phyloP scores from a whole-genome alignment of 768 basidiomycete species.

The Galerina marginata region DNA sequence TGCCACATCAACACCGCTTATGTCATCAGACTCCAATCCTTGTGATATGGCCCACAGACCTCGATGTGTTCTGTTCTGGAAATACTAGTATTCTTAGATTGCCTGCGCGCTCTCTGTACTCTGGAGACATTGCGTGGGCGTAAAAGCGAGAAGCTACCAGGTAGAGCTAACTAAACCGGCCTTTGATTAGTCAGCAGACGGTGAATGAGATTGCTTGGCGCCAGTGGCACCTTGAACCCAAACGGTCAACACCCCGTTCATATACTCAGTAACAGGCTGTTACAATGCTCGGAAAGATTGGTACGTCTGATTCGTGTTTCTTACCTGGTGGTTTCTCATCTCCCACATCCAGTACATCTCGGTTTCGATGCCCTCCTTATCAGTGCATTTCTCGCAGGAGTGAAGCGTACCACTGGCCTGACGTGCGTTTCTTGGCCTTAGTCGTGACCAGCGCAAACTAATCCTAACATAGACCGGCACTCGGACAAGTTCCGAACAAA shows the following conservation, averaged over 20 bases:
- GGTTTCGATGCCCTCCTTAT: slow-evolving; percentile 72
- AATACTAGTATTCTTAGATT: background rate
- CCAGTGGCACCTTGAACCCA: background rate
- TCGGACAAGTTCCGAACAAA: slow-evolving; percentile 84
- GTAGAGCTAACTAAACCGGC: background rate
- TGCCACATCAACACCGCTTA: slow-evolving; percentile 19
- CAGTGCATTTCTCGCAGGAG: slow-evolving; percentile 83
- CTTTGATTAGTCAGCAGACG: background rate
- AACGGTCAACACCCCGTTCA: background rate
- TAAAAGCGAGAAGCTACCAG: no score
- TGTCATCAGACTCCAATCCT: slow-evolving; percentile 7
- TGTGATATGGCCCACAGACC: background rate
- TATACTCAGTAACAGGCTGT: background rate
- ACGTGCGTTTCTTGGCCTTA: slow-evolving; percentile 59
- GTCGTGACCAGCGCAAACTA: slow-evolving; percentile 1
- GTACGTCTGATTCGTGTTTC: slow-evolving; percentile 30
- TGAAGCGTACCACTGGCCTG: slow-evolving; percentile 82
- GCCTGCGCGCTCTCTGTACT: no score
- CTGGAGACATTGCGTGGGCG: no score
- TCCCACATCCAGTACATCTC: slow-evolving; percentile 17
- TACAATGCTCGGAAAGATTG: slow-evolving; percentile 67
- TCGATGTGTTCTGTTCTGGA: background rate
- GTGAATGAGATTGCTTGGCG: background rate
- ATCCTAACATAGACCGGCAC: slow-evolving; percentile 58
- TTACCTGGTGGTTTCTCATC: slow-evolving; percentile 13